phyloP scores from a whole-genome alignment of 352 stramenopile genomes.

The Phytopythium oedochilum region DNA sequence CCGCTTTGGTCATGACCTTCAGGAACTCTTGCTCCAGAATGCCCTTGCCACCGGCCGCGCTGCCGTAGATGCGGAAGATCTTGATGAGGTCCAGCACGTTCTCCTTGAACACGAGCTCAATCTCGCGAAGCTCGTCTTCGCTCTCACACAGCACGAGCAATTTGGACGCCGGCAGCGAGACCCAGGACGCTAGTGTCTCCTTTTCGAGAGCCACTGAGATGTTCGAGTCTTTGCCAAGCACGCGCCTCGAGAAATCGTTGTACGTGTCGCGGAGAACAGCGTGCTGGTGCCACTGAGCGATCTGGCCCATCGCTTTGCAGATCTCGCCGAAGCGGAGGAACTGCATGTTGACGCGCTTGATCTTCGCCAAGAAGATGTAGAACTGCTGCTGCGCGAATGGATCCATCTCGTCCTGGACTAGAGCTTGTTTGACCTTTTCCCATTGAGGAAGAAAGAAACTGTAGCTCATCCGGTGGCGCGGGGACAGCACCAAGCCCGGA shows the following conservation, averaged over 20 bases:
- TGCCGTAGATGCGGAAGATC: constrained; percentile 74
- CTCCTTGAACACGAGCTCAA: constrained; percentile 69
- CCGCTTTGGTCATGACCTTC: constrained; percentile 75
- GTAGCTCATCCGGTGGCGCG: constrained; percentile 53
- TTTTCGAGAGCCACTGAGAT: constrained; percentile 68
- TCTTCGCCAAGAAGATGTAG: constrained; percentile 66
- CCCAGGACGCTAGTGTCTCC: constrained; percentile 57
- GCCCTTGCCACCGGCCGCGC: constrained; percentile 50
- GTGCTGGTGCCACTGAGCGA: constrained; percentile 51
- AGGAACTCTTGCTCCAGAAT: constrained; percentile 81
- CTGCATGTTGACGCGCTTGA: constrained; percentile 58
- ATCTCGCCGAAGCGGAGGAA: constrained; percentile 59
- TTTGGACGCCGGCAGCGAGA: constrained; percentile 41
- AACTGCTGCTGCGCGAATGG: constrained; percentile 69
- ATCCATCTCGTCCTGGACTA: constrained; percentile 55
- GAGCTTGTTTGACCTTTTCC: constrained; percentile 59
- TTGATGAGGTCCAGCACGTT: constrained; percentile 78
- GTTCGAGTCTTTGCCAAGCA: constrained; percentile 67
- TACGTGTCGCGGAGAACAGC: constrained; percentile 40
- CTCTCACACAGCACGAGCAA: constrained; percentile 50
- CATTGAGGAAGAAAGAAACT: constrained; percentile 51
- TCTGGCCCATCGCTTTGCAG: constrained; percentile 36
- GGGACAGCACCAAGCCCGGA: constrained; percentile 32
- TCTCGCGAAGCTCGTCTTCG: constrained; percentile 51
- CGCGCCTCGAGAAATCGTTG: constrained; percentile 61